Base-by-base conservation (phyloP, 306 rosid species). In the Trichosanthes cucumerina region DNA sequence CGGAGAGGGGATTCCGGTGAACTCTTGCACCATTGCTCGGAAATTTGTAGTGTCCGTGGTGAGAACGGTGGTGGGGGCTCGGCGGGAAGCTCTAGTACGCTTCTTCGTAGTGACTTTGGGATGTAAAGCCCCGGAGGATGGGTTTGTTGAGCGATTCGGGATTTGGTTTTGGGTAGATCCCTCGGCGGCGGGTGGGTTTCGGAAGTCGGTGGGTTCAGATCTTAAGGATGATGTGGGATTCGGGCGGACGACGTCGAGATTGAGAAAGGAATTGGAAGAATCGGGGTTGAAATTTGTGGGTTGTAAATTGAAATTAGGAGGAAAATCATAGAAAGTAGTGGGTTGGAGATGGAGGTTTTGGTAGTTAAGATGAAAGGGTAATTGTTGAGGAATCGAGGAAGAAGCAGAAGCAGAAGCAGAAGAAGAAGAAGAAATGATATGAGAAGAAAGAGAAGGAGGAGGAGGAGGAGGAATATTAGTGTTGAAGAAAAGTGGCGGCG, bases 21-120 rank as follows among this genome's bases (percentile, higher is more conserved):
- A 94, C 41, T 94, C 97, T 82, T 94, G 98, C 80, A 94, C 98
- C 98, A 90, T 94, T 82, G 97, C 97, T 79, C 98, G 78, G 86
- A 94, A 94, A 76, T 94, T 94, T 0, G 97, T 84, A 10, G 97
- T 92, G 85, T 92, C 98, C 23, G 97, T 94, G 78, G 96, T 92
- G 62, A 94, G 89, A 59, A 94, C 96, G 0, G 97, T 94, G 15
- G 98, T 94, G 4, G 98, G 97, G 15, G 97, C 96, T 77, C 97
- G 77, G 44, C 97, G 85, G 2, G 98, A 92, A 60, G 96, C 98
- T 78, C 98, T 83, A 6, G 91, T 89, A 78, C 98, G 78, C 79
- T 92, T 94, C 91, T 94, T 94, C 1, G 98, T 73, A 79, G 77
- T 89, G 36, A 14, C 12, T 23, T 92, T 84, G 21, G 79, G 56